Percentiles rank a stretch among this genome's conserved stretches.
phyloP scores from a whole-genome alignment of 2,329 filamentous ascomycete species.

The Pseudofabraea citricarpa region DNA sequence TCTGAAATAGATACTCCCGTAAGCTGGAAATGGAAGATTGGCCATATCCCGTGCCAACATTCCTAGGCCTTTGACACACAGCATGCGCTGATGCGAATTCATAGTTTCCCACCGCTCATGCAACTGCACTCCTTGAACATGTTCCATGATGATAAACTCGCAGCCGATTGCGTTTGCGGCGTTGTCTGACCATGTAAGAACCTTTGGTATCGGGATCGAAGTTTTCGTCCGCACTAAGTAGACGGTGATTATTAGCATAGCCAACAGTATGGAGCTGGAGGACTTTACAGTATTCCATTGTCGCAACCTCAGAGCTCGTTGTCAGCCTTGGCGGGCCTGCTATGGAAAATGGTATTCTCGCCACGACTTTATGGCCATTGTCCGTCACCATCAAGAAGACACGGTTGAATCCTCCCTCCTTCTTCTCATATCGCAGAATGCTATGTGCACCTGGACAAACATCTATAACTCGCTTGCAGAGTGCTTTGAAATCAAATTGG shows the following conservation, averaged over 20 bases:
- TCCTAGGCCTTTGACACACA: conserved; percentile 12
- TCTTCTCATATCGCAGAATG: conserved; percentile 33
- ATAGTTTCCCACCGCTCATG: conserved; percentile 29
- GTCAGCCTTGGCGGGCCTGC: conserved; percentile 32
- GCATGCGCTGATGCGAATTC: conserved; percentile 22
- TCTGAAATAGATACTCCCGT: conserved; percentile 29
- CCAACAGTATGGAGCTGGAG: conserved; percentile 5
- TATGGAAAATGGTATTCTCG: conserved; percentile 34
- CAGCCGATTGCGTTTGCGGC: conserved; percentile 27
- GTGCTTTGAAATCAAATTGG: conserved; percentile 33
- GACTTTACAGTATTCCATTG: conserved; percentile 34
- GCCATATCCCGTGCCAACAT: conserved; percentile 12
- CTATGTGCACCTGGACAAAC: conserved; percentile 30
- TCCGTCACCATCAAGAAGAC: conserved; percentile 37
- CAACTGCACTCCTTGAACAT: conserved; percentile 28
- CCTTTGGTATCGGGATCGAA: conserved; percentile 17
- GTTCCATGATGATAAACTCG: conserved; percentile 37
- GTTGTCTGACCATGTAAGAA: conserved; percentile 20
- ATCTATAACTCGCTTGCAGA: conserved; percentile 31
- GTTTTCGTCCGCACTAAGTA: conserved; percentile 24
- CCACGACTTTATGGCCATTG: conserved; percentile 32
- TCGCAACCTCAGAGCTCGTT: conserved; percentile 40
- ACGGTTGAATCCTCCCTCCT: conserved; percentile 39
- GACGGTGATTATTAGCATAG: conserved; percentile 25
- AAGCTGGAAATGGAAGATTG: conserved; percentile 28